A percentile compares a stretch with the other conserved stretches of the same genome.
Evolutionary conservation across 1,284 basidiomycete species (phyloP).

Genomic region (Porogramme epimiltina): DNA sequence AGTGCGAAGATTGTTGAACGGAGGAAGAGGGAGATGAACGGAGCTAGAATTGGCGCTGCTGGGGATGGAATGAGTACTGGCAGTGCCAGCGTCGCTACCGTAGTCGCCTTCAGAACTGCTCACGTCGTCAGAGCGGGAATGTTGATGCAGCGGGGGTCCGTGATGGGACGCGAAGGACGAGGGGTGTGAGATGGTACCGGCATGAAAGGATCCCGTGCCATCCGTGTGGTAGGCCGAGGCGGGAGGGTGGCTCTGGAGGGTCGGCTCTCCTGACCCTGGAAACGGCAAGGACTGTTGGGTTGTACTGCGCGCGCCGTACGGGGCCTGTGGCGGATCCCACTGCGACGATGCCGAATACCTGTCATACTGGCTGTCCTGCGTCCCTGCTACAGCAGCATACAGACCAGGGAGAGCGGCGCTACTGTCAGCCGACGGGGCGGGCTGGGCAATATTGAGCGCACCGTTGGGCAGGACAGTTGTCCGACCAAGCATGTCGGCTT

Average conservation of each 20-base stretch:
- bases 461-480: constrained; percentile 31
- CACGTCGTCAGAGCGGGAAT: constrained; percentile 26
- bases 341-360: constrained; percentile 11
- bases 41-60: constrained; percentile 30
- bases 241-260: constrained; percentile 26
- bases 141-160: constrained; percentile 14
- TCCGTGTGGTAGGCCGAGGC: constrained; percentile 12
- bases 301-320: constrained; percentile 15
- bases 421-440: constrained; percentile 16
- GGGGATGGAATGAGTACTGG: constrained; percentile 24
- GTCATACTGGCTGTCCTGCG: constrained; percentile 14
- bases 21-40: constrained; percentile 27
- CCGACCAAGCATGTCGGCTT: constrained; percentile 45
- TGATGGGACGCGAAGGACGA: constrained; percentile 26
- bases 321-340: constrained; percentile 19
- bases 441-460: constrained; percentile 19
- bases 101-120: constrained; percentile 23
- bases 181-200: constrained; percentile 11
- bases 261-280: constrained; percentile 22
- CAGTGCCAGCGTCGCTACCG: constrained; percentile 25
- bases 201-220: constrained; percentile 14
- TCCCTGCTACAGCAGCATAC: constrained; percentile 11
- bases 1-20: constrained; percentile 20
- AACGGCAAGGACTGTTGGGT: constrained; percentile 13
- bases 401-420: constrained; percentile 17